Conservation (phyloP, 129 eudicot genomes). For the Helianthus tuberosus region DNA sequence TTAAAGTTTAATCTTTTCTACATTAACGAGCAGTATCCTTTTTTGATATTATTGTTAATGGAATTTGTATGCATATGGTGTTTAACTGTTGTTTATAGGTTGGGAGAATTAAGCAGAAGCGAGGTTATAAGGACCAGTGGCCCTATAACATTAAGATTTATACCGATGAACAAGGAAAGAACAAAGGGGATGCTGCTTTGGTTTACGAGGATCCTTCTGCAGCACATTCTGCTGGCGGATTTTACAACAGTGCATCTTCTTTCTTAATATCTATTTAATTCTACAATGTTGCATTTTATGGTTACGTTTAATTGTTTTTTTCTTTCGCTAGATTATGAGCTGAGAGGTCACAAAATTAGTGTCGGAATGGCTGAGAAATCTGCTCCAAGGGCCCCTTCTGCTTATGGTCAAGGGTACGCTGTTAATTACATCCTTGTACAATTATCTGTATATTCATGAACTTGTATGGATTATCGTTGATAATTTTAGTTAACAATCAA, state of each 20-base stretch:
- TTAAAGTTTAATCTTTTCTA: neutral
- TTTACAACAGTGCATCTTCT: conserved; percentile 59
- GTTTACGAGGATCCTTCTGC: conserved; percentile 99
- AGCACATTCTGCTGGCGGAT: conserved; percentile 97
- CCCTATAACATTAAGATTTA: conserved; percentile 93
- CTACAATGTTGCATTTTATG: neutral
- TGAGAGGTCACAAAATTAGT: conserved; percentile 81
- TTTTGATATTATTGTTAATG: neutral
- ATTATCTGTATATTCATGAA: neutral
- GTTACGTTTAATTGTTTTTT: neutral
- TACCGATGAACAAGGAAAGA: conserved; percentile 88
- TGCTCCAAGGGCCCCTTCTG: conserved; percentile 79
- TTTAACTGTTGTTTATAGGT: conserved; percentile 45
- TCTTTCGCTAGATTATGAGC: conserved; percentile 58
- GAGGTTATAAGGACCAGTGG: conserved; percentile 99
- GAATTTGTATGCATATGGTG: neutral
- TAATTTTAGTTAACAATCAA: neutral
- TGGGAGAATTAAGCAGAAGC: conserved; percentile 91
- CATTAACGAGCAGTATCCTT: neutral
- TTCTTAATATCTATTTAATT: neutral
- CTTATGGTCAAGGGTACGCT: conserved; percentile 63
- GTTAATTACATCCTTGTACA: neutral
- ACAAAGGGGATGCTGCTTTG: conserved; percentile 89
- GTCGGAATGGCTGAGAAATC: conserved; percentile 98
- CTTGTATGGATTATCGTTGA: neutral